Evolutionary conservation across 1,284 basidiomycete genomes (phyloP), one percentile per base, ranked within the genome.

Genomic region (Moesziomyces parantarcticus): DNA sequence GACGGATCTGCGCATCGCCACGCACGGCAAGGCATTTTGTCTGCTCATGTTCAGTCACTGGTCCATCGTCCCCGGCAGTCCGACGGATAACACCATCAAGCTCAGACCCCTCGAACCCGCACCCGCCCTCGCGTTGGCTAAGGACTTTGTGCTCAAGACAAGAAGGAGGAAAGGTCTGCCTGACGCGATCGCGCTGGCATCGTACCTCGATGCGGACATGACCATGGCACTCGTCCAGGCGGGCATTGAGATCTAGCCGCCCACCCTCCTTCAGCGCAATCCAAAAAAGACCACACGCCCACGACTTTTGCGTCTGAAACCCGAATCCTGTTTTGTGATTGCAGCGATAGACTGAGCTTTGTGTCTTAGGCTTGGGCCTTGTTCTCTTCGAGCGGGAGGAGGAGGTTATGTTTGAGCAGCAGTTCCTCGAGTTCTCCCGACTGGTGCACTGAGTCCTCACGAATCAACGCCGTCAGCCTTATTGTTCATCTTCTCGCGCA

Each of bases 41-140:
- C 86, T 96, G 75, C 95, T 97, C 85, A 89, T 92, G 60, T 99
- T 99, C 85, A 94, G 97, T 84, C 97, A 99, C 83, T 99, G 97
- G 96, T 92, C 92, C 42, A 93, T 97, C 79, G 96, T 98, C 16
- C 96, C 96, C 69, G 96, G 95, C 84, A 95, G 98, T 86, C 97
- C 97, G 45, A 95, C 92, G 75, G 97, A 99, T 86, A 93, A 91
- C 70, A 92, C 90, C 71, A 95, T 99, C 85, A 92, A 94, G 85
- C 89, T 99, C 63, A 89, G 95, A 66, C 96, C 97, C 58, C 87
- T 99, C 61, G 97, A 99, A 84, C 97, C 97, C 51, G 97, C 97
- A 25, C 94, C 94, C 48, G 94, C 95, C 13, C 93, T 98, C 83
- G 92, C 80, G n/a, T 76, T 86, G 42, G 85, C 83, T n/a, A 64